A percentile compares a stretch with the other conserved stretches of the same genome.
These are phyloP conservation scores for Cyclotella baltica DNA, from an alignment of 108 stramenopile genomes.

Conservation along the genomic window DNA sequence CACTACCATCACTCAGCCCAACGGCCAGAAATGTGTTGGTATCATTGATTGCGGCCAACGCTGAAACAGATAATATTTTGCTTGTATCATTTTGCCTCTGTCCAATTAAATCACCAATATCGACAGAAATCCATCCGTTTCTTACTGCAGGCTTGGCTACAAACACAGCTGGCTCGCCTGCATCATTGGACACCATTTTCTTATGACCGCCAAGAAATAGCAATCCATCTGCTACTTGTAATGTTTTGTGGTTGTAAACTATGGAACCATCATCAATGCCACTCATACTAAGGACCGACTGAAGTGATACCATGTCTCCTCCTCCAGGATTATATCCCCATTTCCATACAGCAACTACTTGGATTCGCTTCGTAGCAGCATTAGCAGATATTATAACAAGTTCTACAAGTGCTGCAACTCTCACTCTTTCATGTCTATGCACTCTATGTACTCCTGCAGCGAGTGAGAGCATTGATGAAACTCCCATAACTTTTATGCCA, in stretches of 20 bases:
- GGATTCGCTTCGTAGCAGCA: constrained; percentile 39
- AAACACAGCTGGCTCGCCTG: constrained; percentile 59
- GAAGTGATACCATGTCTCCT: constrained; percentile 52
- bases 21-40: constrained; percentile 62
- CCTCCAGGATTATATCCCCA: constrained; percentile 76
- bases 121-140: constrained; percentile 77
- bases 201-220: constrained; percentile 76
- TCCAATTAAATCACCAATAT: constrained; percentile 47
- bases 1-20: constrained; percentile 73
- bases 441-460: constrained; percentile 73
- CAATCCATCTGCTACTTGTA: constrained; percentile 75
- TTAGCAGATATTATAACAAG: constrained; percentile 30
- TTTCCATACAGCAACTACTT: constrained; percentile 79
- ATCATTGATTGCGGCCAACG: constrained; percentile 41
- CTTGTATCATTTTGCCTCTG: not conserved
- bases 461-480: constrained; percentile 63
- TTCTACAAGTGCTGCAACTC: constrained; percentile 73
- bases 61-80: constrained; percentile 14
- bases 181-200: not conserved
- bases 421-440: constrained; percentile 57
- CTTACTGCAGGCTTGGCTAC: constrained; percentile 76
- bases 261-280: constrained; percentile 47
- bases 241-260: constrained; percentile 61
- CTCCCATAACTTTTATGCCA: constrained; percentile 49
- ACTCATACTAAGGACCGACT: constrained; percentile 66